These are phyloP conservation scores for Hanseniaspora meyeri DNA, from an alignment of 805 yeast genomes.

Conservation along the genomic window DNA sequence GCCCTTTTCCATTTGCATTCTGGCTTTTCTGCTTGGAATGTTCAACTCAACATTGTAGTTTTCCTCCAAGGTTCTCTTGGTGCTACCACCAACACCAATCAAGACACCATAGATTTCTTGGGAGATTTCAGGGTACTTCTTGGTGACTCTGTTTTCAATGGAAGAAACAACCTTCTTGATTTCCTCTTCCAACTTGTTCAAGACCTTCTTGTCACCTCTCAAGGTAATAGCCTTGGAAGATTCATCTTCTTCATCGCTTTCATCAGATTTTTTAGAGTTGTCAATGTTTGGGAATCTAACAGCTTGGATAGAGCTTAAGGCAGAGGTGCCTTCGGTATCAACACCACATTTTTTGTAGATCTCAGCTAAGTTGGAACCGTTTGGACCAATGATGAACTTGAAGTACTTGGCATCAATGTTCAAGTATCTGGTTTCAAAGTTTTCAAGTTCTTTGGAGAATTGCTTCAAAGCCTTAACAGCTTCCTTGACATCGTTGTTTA, in stretches of 20 bases:
- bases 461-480: conserved; percentile 53
- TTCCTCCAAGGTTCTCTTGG: conserved; percentile 58
- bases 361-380: conserved; percentile 60
- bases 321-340: conserved; percentile 30
- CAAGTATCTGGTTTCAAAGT: conserved; percentile 43
- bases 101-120: conserved; percentile 62
- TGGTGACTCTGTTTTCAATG: conserved; percentile 44
- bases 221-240: conserved; percentile 37
- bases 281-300: conserved; percentile 30
- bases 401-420: conserved; percentile 65
- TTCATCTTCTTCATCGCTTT: conserved; percentile 32
- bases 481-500: conserved; percentile 57
- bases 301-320: conserved; percentile 29
- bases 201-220: conserved; percentile 65
- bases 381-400: conserved; percentile 63
- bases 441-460: conserved; percentile 54
- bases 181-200: conserved; percentile 50
- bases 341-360: conserved; percentile 74
- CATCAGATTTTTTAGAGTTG: conserved; percentile 53
- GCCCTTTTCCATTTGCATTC: conserved; percentile 14
- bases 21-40: conserved; percentile 46
- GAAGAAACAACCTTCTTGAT: conserved; percentile 51
- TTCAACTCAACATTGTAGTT: conserved; percentile 52
- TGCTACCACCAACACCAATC: conserved; percentile 71
- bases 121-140: conserved; percentile 45